Evolutionary conservation across 192 early-diverging fungal genomes (phyloP).

Genomic region (Coemansia asiatica): DNA sequence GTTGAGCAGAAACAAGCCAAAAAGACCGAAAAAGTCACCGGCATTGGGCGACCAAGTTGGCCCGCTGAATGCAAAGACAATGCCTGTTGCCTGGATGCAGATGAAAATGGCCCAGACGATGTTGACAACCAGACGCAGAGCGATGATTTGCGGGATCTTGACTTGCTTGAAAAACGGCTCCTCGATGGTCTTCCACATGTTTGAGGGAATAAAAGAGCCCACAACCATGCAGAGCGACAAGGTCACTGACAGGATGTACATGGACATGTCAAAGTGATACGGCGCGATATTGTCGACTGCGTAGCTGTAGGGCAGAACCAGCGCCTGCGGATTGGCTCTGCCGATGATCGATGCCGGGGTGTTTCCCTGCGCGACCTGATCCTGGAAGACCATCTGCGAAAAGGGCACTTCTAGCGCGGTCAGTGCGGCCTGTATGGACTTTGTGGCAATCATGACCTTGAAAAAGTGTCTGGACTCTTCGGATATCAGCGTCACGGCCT

Average conservation of each 20-base stretch:
- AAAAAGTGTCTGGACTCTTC: constrained; percentile 53
- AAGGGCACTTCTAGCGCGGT: constrained; percentile 27
- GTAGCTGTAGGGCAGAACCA: constrained; percentile 40
- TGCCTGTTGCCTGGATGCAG: constrained; percentile 33
- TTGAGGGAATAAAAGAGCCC: constrained; percentile 51
- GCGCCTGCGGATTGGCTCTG: constrained; percentile 33
- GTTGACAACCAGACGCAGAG: constrained; percentile 32
- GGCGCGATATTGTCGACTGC: constrained; percentile 47
- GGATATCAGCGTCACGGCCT: constrained; percentile 29
- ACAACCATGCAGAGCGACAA: constrained; percentile 49
- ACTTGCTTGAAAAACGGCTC: constrained; percentile 50
- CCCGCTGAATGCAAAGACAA: constrained; percentile 42
- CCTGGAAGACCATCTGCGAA: constrained; percentile 25
- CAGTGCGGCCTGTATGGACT: constrained; percentile 13
- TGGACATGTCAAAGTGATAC: constrained; percentile 47
- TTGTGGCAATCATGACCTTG: constrained; percentile 21
- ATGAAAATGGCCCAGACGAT: constrained; percentile 33
- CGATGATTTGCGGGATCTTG: constrained; percentile 28
- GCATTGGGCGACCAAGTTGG: constrained; percentile 38
- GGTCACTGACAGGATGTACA: constrained; percentile 48
- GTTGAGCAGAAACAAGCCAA: constrained; percentile 41
- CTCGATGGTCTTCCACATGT: constrained; percentile 56
- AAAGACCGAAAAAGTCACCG: constrained; percentile 44
- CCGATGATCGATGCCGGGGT: constrained; percentile 10
- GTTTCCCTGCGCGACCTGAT: not conserved